These are phyloP conservation scores for Nemania diffusa DNA, from an alignment of 2,329 filamentous ascomycete genomes.

Conservation along the genomic window DNA sequence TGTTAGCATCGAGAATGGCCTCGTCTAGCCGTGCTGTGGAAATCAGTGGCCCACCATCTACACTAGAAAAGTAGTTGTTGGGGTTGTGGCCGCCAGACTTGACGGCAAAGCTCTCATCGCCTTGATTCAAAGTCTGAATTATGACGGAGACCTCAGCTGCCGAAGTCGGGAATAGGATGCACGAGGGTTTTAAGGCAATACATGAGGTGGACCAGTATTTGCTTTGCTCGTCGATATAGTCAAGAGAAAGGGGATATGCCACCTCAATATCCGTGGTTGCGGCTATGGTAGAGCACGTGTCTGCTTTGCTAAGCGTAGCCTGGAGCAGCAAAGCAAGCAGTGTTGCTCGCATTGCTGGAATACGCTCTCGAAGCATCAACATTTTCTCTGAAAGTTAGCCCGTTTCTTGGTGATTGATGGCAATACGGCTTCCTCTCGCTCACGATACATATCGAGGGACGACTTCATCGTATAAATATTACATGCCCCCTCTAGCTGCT, in stretches of 20 bases:
- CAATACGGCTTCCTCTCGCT: background rate
- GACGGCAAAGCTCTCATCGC: constrained; percentile 62
- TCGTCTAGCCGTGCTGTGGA: constrained; percentile 58
- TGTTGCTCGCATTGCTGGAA: constrained; percentile 13
- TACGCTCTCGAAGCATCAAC: constrained; percentile 30
- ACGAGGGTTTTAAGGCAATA: constrained; percentile 55
- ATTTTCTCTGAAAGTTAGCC: constrained; percentile 27
- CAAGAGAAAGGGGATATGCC: constrained; percentile 47
- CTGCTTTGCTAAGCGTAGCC: constrained; percentile 39
- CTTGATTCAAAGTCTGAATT: constrained; percentile 59
- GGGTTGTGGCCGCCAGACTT: constrained; percentile 69
- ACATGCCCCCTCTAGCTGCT: background rate
- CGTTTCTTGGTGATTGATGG: background rate
- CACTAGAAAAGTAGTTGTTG: constrained; percentile 63
- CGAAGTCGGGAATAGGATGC: constrained; percentile 60
- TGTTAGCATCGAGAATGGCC: constrained; percentile 53
- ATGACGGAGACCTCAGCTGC: constrained; percentile 63
- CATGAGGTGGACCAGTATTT: constrained; percentile 61
- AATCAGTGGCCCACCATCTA: constrained; percentile 60
- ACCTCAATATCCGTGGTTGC: constrained; percentile 50
- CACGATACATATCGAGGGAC: background rate
- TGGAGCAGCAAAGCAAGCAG: constrained; percentile 35
- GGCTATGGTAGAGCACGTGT: constrained; percentile 54
- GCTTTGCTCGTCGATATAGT: constrained; percentile 53
- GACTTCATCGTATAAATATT: constrained; percentile 5